Conservation (phyloP, 2,329 filamentous ascomycete species). For the Neonectria coccinea region DNA sequence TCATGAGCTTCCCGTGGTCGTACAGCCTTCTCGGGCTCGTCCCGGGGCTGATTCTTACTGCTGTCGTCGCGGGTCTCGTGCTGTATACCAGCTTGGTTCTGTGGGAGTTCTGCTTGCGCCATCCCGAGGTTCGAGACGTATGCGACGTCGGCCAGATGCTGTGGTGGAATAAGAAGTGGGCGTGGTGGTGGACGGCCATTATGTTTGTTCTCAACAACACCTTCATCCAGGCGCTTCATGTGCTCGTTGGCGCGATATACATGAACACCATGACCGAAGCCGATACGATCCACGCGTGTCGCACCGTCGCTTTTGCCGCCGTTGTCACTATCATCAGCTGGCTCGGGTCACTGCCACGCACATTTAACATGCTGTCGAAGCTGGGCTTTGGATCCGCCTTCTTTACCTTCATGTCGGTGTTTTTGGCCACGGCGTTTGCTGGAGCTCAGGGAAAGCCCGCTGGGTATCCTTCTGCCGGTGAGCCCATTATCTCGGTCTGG, state of each 20-base stretch:
- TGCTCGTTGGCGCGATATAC: constrained; percentile 86
- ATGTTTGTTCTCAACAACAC: constrained; percentile 97
- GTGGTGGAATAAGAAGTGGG: constrained; percentile 85
- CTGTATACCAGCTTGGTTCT: constrained; percentile 76
- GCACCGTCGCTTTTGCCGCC: constrained; percentile 83
- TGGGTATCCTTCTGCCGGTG: constrained; percentile 70
- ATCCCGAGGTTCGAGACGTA: constrained; percentile 91
- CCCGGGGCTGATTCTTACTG: constrained; percentile 84
- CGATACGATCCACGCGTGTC: constrained; percentile 70
- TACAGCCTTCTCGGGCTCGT: constrained; percentile 90
- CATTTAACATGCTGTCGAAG: constrained; percentile 83
- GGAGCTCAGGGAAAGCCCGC: constrained; percentile 80
- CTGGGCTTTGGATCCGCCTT: constrained; percentile 82
- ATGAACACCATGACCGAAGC: constrained; percentile 87
- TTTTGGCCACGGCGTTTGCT: constrained; percentile 85
- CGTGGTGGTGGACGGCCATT: constrained; percentile 75
- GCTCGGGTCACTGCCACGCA: constrained; percentile 84
- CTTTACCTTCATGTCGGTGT: constrained; percentile 90
- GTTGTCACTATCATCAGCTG: constrained; percentile 82
- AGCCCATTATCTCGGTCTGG: constrained; percentile 75
- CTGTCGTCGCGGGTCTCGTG: constrained; percentile 81
- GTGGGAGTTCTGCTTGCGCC: constrained; percentile 90
- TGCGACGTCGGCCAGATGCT: constrained; percentile 97
- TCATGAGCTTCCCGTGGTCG: constrained; percentile 96
- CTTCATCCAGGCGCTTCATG: constrained; percentile 86